Conservation (phyloP, 345 rosid genomes). For the Rhizophora mangle region DNA sequence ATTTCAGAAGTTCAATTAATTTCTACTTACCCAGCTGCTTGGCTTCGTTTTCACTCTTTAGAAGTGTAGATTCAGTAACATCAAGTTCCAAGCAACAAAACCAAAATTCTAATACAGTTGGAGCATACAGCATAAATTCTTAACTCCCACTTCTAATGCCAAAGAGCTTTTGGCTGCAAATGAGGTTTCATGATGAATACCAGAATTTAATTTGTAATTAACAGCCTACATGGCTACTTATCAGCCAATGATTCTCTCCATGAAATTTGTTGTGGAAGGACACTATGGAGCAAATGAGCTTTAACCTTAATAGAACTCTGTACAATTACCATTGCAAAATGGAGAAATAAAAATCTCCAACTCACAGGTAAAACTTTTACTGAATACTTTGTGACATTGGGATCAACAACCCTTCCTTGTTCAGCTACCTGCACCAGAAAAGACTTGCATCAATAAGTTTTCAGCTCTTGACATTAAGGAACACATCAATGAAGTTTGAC, state of each 20-base stretch:
- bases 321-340: not conserved
- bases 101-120: not conserved
- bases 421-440: constrained; percentile 52
- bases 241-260: no score
- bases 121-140: not conserved
- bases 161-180: not conserved
- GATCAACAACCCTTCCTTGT: constrained; percentile 62
- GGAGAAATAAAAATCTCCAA: constrained; percentile 9
- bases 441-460: not conserved
- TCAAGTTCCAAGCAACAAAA: not conserved
- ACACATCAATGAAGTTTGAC: not conserved
- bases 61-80: no score
- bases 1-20: no score
- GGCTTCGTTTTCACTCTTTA: no score
- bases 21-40: no score
- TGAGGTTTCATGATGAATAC: no score
- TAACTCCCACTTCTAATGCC: no score
- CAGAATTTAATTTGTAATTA: no score
- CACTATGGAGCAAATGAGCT: not conserved
- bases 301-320: not conserved
- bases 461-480: not conserved
- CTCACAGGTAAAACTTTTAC: constrained; percentile 90
- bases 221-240: no score
- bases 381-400: constrained; percentile 59
- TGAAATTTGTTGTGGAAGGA: not conserved